Conservation (phyloP, 768 basidiomycete species). For the Phanerochaete sordida region DNA sequence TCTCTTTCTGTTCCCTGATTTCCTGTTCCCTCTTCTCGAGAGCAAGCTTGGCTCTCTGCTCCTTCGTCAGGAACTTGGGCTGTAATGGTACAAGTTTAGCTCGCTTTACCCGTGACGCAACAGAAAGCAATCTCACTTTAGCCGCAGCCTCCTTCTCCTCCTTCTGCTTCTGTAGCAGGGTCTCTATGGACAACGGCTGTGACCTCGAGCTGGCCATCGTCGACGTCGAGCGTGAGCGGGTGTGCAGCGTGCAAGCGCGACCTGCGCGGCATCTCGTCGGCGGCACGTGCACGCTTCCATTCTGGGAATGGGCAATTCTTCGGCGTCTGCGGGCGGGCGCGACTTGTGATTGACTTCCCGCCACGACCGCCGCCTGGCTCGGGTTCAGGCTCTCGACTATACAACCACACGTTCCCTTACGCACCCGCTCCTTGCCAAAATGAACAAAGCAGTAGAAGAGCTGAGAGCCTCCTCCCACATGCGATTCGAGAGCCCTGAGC, state of each 20-base stretch:
- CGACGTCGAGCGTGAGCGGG: background rate
- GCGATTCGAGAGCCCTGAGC: conserved; percentile 60
- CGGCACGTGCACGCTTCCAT: conserved; percentile 8
- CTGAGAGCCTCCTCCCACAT: conserved; percentile 36
- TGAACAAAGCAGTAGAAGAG: conserved; percentile 23
- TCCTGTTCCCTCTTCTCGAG: conserved; percentile 85
- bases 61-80: conserved; percentile 94
- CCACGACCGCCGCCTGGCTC: background rate
- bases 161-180: conserved; percentile 81
- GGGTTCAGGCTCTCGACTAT: background rate
- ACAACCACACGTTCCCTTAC: conserved; percentile 1
- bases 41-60: conserved; percentile 85
- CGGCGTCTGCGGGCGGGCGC: conserved; percentile 2
- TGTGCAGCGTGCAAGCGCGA: background rate
- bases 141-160: conserved; percentile 86
- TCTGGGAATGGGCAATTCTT: background rate
- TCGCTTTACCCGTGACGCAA: background rate
- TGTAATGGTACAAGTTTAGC: conserved; percentile 28
- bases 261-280: background rate
- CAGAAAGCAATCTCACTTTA: conserved; percentile 54
- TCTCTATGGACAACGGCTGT: conserved; percentile 87
- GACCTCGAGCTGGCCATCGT: conserved; percentile 43
- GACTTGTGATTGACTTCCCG: conserved; percentile 6
- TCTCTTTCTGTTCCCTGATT: conserved; percentile 67
- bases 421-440: conserved; percentile 3